phyloP scores from a whole-genome alignment of 371 early-diverging fungal genomes.

The Massospora cicadina region DNA sequence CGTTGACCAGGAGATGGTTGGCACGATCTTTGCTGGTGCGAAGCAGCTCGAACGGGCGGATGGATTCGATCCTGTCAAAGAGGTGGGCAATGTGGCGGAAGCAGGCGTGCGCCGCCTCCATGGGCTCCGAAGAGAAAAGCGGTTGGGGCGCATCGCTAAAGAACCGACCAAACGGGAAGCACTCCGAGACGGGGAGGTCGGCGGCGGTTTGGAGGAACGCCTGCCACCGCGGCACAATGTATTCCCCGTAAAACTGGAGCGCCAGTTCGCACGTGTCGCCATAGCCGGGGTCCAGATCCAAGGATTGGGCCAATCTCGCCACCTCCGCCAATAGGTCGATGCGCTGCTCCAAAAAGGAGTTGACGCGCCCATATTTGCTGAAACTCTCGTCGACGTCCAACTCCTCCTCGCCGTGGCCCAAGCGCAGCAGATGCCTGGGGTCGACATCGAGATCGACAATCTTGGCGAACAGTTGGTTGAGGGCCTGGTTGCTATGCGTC shows the following conservation, averaged over 20 bases:
- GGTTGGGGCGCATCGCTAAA: slow-evolving; percentile 59
- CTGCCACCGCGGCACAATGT: slow-evolving; percentile 61
- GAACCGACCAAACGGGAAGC: slow-evolving; percentile 66
- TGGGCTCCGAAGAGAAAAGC: slow-evolving; percentile 32
- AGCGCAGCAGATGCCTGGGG: slow-evolving; percentile 73
- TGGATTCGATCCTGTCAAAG: slow-evolving; percentile 51
- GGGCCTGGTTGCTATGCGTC: slow-evolving; percentile 88
- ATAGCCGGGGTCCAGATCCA: slow-evolving; percentile 68
- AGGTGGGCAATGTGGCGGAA: slow-evolving; percentile 55
- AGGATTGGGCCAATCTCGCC: slow-evolving; percentile 43
- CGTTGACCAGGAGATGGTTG: slow-evolving; percentile 80
- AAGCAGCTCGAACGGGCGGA: slow-evolving; percentile 84
- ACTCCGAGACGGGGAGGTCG: slow-evolving; percentile 16
- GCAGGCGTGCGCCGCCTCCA: slow-evolving; percentile 51
- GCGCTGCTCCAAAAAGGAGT: slow-evolving; percentile 74
- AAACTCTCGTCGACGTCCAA: slow-evolving; percentile 59
- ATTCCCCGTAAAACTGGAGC: slow-evolving; percentile 59
- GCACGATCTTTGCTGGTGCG: slow-evolving; percentile 57
- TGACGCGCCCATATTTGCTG: slow-evolving; percentile 82
- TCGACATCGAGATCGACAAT: slow-evolving; percentile 74
- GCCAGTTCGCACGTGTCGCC: slow-evolving; percentile 89
- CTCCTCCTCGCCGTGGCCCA: slow-evolving; percentile 90
- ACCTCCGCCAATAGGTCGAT: slow-evolving; percentile 54
- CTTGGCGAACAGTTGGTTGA: slow-evolving; percentile 90
- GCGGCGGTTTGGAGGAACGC: slow-evolving; percentile 20